Evolutionary conservation across 208 protist genomes (phyloP).

Genomic region (Leishmania tarentolae): DNA sequence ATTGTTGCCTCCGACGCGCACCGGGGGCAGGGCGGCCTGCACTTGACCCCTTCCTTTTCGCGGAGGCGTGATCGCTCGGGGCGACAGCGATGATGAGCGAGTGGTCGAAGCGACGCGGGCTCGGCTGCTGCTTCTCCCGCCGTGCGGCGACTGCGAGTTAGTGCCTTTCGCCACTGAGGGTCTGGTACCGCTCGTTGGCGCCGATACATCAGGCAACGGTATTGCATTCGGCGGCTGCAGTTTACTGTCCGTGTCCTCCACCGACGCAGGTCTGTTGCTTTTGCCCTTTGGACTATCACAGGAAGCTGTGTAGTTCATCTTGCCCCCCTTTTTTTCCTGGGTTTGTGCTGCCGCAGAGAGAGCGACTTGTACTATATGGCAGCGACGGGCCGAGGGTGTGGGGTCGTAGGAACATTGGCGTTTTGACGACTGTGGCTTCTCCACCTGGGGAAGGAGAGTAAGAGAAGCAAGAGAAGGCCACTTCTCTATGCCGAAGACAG

Average conservation of each 20-base stretch:
- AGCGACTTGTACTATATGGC: background rate
- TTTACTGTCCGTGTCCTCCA: background rate
- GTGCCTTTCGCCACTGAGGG: background rate
- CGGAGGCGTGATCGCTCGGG: background rate
- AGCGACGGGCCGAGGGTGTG: background rate
- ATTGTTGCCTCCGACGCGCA: background rate
- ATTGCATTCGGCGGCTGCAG: background rate
- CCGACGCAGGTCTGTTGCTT: background rate
- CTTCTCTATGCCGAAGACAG: background rate
- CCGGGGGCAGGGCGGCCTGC: background rate
- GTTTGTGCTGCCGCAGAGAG: background rate
- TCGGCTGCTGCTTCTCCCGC: background rate
- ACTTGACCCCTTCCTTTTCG: background rate
- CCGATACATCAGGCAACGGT: background rate
- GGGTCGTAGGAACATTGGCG: background rate
- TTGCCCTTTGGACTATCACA: background rate
- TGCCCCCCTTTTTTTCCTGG: background rate
- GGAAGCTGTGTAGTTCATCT: background rate
- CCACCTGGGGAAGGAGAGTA: background rate
- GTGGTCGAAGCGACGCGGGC: background rate
- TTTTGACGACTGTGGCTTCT: background rate
- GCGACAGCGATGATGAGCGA: background rate
- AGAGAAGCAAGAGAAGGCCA: background rate
- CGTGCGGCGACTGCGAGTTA: background rate
- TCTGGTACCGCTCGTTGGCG: background rate